phyloP scores from a whole-genome alignment of 345 rosid species.

The Eucalyptus albens region DNA sequence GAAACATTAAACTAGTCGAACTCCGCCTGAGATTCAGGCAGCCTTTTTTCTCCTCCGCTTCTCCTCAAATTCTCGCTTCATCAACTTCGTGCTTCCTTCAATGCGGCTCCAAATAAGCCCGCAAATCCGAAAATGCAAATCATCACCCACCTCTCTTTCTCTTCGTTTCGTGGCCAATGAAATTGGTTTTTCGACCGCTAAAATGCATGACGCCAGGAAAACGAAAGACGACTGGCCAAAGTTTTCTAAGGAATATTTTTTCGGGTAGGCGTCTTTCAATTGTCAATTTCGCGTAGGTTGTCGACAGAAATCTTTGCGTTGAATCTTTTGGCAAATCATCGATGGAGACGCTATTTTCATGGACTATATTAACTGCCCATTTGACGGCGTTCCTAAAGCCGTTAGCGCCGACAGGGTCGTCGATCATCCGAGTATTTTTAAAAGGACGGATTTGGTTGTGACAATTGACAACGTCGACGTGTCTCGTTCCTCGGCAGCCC shows the following conservation, averaged over 20 bases:
- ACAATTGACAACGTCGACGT: background rate
- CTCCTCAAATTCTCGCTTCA: background rate
- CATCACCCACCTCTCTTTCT: background rate
- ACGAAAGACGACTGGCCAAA: background rate
- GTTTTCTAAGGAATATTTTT: too few relatives aligned
- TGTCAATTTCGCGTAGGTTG: background rate
- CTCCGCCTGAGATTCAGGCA: background rate
- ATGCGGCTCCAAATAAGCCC: background rate
- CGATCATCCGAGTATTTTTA: background rate
- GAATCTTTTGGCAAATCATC: background rate
- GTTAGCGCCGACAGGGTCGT: background rate
- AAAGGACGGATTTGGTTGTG: background rate
- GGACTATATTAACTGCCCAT: background rate
- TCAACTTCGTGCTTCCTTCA: background rate
- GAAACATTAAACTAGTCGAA: background rate
- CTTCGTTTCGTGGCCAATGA: background rate
- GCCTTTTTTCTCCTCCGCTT: background rate
- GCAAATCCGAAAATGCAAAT: background rate
- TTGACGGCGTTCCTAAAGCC: background rate
- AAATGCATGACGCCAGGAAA: background rate
- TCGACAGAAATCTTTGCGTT: background rate
- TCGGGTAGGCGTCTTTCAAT: too few relatives aligned
- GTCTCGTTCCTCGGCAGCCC: background rate
- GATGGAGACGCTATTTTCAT: background rate
- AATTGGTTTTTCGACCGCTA: background rate